A percentile compares a stretch with the other conserved stretches of the same genome.
Evolutionary conservation across 148 eudicot genomes (phyloP).

Genomic region (Polygonum maritimum): DNA sequence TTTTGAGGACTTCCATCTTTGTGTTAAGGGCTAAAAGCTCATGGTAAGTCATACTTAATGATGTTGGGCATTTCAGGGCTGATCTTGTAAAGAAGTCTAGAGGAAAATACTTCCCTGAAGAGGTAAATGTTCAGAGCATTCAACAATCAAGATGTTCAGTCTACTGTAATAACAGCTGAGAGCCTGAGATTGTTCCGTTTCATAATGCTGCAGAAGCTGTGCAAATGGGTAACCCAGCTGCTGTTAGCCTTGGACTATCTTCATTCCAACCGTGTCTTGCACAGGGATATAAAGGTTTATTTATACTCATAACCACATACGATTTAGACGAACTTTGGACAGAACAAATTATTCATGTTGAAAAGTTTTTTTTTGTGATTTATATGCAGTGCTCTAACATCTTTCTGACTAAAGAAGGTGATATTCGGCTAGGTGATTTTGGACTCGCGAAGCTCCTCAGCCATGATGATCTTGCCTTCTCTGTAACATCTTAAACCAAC

Average conservation of each 20-base stretch:
- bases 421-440: slow-evolving; percentile 89
- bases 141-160: background rate
- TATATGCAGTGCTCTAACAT: slow-evolving; percentile 82
- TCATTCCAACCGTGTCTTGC: slow-evolving; percentile 86
- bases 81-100: slow-evolving; percentile 57
- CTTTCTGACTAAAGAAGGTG: slow-evolving; percentile 77
- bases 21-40: background rate
- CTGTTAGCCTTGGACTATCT: slow-evolving; percentile 89
- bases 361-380: background rate
- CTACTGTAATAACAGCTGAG: background rate
- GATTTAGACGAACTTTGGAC: background rate
- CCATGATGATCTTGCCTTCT: slow-evolving; percentile 61
- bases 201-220: slow-evolving; percentile 55
- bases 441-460: slow-evolving; percentile 83
- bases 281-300: slow-evolving; percentile 87
- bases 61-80: slow-evolving; percentile 37
- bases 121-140: slow-evolving; percentile 34
- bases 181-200: background rate
- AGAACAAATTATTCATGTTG: background rate
- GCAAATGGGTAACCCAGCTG: slow-evolving; percentile 92
- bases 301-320: background rate
- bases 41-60: background rate
- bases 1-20: background rate
- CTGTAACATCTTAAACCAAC: slow-evolving; percentile 31
- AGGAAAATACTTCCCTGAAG: slow-evolving; percentile 82